Conservation (phyloP, 768 basidiomycete species). For the Kwoniella sp. region DNA sequence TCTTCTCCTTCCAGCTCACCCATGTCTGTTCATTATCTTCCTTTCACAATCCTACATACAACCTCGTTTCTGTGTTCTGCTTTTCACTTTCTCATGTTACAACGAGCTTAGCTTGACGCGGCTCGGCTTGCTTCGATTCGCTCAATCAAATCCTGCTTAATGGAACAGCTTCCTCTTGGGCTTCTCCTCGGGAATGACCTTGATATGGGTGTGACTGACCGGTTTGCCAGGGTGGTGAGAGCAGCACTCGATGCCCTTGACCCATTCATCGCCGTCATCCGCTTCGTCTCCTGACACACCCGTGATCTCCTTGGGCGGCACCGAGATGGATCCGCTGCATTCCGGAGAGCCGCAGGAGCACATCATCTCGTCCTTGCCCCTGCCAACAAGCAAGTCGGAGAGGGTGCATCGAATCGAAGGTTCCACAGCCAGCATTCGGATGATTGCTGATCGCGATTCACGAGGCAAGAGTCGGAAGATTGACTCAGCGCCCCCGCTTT, state of each 20-base stretch:
- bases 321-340: constrained; percentile 58
- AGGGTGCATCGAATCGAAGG: constrained; percentile 86
- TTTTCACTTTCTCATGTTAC: neutral
- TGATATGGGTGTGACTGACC: constrained; percentile 50
- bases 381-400: constrained; percentile 82
- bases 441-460: constrained; percentile 83
- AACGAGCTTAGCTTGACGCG: neutral
- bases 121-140: neutral
- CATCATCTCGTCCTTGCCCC: constrained; percentile 72
- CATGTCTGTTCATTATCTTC: no score
- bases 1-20: no score
- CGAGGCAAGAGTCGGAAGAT: constrained; percentile 95
- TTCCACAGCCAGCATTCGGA: constrained; percentile 91
- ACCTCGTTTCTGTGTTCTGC: no score
- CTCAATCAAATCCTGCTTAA: constrained; percentile 21
- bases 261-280: constrained; percentile 85
- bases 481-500: constrained; percentile 76
- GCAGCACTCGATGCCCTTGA: constrained; percentile 65
- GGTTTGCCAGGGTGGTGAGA: constrained; percentile 38
- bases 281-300: constrained; percentile 40
- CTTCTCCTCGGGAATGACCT: constrained; percentile 53
- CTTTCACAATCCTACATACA: no score
- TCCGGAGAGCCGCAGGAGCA: constrained; percentile 69
- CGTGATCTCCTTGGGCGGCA: constrained; percentile 58
- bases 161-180: constrained; percentile 56